Evolutionary conservation across 2,329 filamentous ascomycete species (phyloP).

Genomic region (Diaporthe eres): DNA sequence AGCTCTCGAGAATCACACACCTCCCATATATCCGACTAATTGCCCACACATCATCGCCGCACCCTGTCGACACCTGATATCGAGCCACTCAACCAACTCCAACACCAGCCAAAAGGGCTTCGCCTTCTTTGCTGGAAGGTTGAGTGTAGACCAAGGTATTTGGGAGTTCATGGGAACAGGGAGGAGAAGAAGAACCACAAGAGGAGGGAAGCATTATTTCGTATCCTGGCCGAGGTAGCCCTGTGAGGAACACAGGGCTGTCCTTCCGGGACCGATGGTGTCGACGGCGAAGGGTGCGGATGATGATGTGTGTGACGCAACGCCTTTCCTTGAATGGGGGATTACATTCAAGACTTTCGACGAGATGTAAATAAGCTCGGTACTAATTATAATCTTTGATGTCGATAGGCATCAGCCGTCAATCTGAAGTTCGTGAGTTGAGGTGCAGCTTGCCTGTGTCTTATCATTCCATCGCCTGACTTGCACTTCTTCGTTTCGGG

Average conservation of each 20-base stretch:
- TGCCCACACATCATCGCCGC: constrained; percentile 29
- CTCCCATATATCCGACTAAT: constrained; percentile 40
- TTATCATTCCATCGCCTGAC: too few relatives aligned
- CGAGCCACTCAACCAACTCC: not conserved
- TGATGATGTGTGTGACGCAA: constrained; percentile 22
- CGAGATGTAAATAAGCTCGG: constrained; percentile 15
- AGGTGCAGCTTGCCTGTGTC: not conserved
- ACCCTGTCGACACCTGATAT: constrained; percentile 30
- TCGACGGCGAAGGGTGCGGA: constrained; percentile 12
- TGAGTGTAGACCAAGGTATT: not conserved
- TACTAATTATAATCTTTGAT: constrained; percentile 31
- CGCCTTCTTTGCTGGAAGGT: not conserved
- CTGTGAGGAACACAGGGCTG: not conserved
- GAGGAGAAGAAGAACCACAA: too few relatives aligned
- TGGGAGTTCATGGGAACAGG: not conserved
- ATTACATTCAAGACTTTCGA: constrained; percentile 24
- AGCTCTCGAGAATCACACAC: constrained; percentile 30
- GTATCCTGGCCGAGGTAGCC: not conserved
- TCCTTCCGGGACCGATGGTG: constrained; percentile 9
- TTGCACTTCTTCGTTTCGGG: not conserved
- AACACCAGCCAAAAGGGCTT: not conserved
- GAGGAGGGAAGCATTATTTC: not conserved
- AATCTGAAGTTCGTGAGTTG: not conserved
- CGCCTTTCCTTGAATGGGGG: constrained; percentile 38
- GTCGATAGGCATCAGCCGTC: not conserved